Percentiles rank a stretch among this genome's conserved stretches.
Conservation (phyloP, 148 eudicot species). For the Dysphania ambrosioides region DNA sequence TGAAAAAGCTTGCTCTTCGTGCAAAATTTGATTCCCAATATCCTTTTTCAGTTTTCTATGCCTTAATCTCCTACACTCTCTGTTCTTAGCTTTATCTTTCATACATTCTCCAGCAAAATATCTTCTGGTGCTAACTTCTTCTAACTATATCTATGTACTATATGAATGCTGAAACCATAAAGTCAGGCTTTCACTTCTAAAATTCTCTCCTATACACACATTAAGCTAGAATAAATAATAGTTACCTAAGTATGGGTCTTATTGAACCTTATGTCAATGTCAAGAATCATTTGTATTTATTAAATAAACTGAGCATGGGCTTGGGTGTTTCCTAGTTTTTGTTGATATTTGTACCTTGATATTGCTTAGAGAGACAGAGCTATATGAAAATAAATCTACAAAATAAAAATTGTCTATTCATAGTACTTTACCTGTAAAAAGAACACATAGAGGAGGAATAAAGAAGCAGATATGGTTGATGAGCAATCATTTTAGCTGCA, state of each 20-base stretch:
- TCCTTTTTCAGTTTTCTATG: conserved; percentile 44
- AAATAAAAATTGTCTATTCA: not conserved
- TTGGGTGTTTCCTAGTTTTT: no score
- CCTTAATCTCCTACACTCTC: not conserved
- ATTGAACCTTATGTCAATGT: no score
- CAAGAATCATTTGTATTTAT: no score
- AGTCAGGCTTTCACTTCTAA: no score
- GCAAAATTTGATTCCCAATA: conserved; percentile 92
- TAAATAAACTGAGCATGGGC: no score
- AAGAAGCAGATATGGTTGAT: not conserved
- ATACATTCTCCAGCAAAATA: not conserved
- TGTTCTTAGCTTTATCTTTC: not conserved
- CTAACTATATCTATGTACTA: no score
- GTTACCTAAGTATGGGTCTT: no score
- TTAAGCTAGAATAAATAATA: no score
- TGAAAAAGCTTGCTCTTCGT: conserved; percentile 86
- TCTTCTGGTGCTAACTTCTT: no score
- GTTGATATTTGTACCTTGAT: no score
- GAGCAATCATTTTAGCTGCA: not conserved
- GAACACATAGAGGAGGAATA: not conserved
- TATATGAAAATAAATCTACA: not conserved
- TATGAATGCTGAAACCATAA: no score
- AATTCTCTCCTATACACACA: no score
- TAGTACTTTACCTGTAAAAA: not conserved
- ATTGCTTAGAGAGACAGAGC: not conserved